A percentile compares a stretch with the other conserved stretches of the same genome.
phyloP scores from a whole-genome alignment of 2,329 filamentous ascomycete genomes.

The Ceratocystis huliohia region DNA sequence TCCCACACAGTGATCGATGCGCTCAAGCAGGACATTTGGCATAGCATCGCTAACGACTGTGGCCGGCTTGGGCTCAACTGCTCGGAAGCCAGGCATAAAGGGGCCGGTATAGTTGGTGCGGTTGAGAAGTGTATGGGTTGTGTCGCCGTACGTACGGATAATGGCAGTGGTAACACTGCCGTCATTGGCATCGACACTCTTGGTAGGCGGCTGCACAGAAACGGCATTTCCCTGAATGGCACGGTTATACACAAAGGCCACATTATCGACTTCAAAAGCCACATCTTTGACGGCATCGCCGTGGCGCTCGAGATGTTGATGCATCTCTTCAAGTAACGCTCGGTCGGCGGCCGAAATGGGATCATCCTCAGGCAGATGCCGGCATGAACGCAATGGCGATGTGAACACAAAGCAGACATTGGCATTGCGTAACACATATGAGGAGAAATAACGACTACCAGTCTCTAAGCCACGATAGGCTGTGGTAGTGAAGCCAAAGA shows the following conservation, averaged over 20 bases:
- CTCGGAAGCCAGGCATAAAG: constrained; percentile 74
- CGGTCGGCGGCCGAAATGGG: constrained; percentile 51
- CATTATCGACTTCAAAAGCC: constrained; percentile 85
- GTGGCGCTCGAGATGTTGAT: constrained; percentile 71
- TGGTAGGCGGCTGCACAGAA: constrained; percentile 49
- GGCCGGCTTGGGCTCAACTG: constrained; percentile 32
- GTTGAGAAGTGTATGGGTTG: constrained; percentile 81
- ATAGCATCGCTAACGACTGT: constrained; percentile 31
- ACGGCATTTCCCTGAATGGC: constrained; percentile 54
- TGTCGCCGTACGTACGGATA: constrained; percentile 88
- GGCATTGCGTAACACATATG: constrained; percentile 70
- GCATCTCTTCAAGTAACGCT: constrained; percentile 57
- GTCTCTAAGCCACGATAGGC: constrained; percentile 86
- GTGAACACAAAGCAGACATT: constrained; percentile 72
- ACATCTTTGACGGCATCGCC: constrained; percentile 94
- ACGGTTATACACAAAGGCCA: constrained; percentile 62
- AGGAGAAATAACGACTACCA: constrained; percentile 65
- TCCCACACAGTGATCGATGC: constrained; percentile 92
- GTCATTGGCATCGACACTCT: constrained; percentile 42
- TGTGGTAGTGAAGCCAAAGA: constrained; percentile 72
- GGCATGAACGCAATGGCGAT: constrained; percentile 57
- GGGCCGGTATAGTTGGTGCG: constrained; percentile 55
- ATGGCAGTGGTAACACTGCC: constrained; percentile 62
- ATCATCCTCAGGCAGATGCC: constrained; percentile 44
- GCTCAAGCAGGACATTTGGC: constrained; percentile 46